Evolutionary conservation across 495 filamentous ascomycete genomes (phyloP).

Genomic region (Penicillium desertorum): DNA sequence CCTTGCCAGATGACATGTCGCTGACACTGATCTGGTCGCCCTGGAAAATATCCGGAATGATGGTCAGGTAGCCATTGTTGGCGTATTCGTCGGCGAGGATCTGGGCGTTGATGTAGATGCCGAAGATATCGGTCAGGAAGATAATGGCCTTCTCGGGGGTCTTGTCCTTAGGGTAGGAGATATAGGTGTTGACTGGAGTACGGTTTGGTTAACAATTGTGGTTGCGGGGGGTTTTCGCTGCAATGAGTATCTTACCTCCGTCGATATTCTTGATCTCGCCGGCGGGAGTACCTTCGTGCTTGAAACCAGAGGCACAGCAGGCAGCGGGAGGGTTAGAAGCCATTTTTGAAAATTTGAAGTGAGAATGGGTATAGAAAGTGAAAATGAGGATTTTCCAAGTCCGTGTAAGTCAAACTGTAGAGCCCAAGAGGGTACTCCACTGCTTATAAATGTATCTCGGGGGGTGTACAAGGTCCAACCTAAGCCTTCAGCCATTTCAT

Average conservation of each 20-base stretch:
- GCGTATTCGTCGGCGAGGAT: slow-evolving; percentile 83
- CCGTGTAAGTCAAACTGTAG: background rate
- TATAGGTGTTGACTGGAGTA: slow-evolving; percentile 41
- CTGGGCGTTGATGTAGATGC: slow-evolving; percentile 74
- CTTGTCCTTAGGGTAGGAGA: slow-evolving; percentile 45
- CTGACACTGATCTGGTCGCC: slow-evolving; percentile 59
- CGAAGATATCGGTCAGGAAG: slow-evolving; percentile 64
- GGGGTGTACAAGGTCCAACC: background rate
- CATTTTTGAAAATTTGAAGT: slow-evolving; percentile 39
- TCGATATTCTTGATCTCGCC: slow-evolving; percentile 44
- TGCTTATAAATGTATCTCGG: background rate
- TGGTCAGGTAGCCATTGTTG: slow-evolving; percentile 73
- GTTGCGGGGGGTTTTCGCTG: slow-evolving; percentile 16
- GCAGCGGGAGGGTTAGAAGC: slow-evolving; percentile 56
- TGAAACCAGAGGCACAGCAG: slow-evolving; percentile 59
- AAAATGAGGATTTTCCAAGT: background rate
- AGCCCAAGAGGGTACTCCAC: background rate
- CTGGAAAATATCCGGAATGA: slow-evolving; percentile 76
- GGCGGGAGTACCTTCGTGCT: slow-evolving; percentile 45
- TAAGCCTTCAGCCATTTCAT: background rate
- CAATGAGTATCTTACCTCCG: slow-evolving; percentile 31
- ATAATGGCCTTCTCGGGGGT: slow-evolving; percentile 43
- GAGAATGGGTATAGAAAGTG: background rate
- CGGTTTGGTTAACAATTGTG: background rate
- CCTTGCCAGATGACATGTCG: slow-evolving; percentile 56